Evolutionary conservation across 1,284 basidiomycete species (phyloP).

Genomic region (Naganishia liquefaciens): DNA sequence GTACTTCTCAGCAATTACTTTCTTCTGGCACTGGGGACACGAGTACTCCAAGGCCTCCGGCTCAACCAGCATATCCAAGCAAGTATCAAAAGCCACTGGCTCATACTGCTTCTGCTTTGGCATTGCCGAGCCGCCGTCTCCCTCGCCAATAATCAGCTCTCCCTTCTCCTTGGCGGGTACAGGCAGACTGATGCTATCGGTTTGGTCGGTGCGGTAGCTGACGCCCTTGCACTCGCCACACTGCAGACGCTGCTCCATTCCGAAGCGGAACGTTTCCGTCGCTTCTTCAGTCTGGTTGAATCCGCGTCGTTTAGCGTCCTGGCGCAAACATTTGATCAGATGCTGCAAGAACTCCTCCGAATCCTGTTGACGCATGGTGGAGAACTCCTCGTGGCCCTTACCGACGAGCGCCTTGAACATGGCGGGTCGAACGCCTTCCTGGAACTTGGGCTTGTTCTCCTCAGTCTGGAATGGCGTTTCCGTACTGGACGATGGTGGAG

Average conservation of each 20-base stretch:
- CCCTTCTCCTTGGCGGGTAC: constrained; percentile 64
- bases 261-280: constrained; percentile 77
- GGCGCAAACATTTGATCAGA: constrained; percentile 69
- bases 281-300: constrained; percentile 59
- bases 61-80: constrained; percentile 68
- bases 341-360: constrained; percentile 92
- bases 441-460: constrained; percentile 59
- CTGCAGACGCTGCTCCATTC: constrained; percentile 79
- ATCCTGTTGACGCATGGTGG: constrained; percentile 97
- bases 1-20: constrained; percentile 67
- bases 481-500: constrained; percentile 42
- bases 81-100: constrained; percentile 67
- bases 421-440: constrained; percentile 78
- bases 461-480: constrained; percentile 25
- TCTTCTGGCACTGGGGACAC: constrained; percentile 65
- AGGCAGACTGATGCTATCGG: constrained; percentile 76
- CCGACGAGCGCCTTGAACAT: constrained; percentile 90
- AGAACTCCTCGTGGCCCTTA: constrained; percentile 89
- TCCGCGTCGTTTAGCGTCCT: constrained; percentile 63
- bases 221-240: constrained; percentile 82
- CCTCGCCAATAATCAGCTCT: constrained; percentile 57
- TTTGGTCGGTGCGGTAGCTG: constrained; percentile 77
- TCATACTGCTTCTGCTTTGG: constrained; percentile 59
- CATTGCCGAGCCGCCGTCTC: constrained; percentile 60
- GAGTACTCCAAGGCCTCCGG: constrained; percentile 71